These are phyloP conservation scores for Diplodia mutila DNA, from an alignment of 2,329 filamentous ascomycete genomes.

Conservation along the genomic window DNA sequence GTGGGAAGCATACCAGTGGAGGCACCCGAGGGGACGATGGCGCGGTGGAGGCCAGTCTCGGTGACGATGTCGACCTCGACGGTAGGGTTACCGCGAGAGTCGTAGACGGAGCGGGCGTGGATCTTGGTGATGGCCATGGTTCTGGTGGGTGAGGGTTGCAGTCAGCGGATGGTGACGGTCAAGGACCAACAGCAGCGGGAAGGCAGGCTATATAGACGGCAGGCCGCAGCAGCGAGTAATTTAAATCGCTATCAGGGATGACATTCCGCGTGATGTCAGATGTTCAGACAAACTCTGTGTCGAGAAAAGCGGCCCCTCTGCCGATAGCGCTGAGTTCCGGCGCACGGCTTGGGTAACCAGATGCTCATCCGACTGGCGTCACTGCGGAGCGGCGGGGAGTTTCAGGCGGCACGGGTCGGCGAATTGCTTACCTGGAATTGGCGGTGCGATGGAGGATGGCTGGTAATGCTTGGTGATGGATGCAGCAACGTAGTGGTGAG, in stretches of 20 bases:
- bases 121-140: constrained; percentile 73
- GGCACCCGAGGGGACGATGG: constrained; percentile 95
- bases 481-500: constrained; percentile 1
- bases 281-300: constrained; percentile 26
- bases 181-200: background rate
- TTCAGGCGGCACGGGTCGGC: background rate
- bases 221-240: background rate
- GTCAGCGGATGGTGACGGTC: constrained; percentile 11
- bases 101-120: constrained; percentile 80
- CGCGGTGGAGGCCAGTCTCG: constrained; percentile 93
- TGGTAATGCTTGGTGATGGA: background rate
- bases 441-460: background rate
- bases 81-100: constrained; percentile 97
- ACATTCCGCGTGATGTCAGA: constrained; percentile 26
- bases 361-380: constrained; percentile 24
- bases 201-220: constrained; percentile 9
- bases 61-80: constrained; percentile 98
- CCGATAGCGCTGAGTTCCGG: constrained; percentile 23
- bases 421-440: constrained; percentile 24
- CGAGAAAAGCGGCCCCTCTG: constrained; percentile 25
- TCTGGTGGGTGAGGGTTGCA: constrained; percentile 7
- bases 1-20: constrained; percentile 72
- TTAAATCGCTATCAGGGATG: constrained; percentile 25
- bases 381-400: constrained; percentile 10
- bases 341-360: constrained; percentile 26